Conservation (phyloP, 805 yeast genomes). For the Candida pseudoglaebosa region DNA sequence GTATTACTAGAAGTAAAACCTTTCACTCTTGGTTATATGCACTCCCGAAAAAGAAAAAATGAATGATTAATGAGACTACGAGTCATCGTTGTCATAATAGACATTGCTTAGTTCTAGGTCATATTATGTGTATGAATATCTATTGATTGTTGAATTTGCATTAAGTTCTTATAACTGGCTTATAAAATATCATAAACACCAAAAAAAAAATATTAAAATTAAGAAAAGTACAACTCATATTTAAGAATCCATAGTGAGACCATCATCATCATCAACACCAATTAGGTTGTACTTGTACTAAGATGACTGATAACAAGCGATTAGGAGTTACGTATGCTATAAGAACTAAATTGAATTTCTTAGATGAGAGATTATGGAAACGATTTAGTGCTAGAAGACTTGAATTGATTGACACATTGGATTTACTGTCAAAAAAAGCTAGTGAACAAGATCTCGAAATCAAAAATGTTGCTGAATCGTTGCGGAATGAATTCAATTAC, state of each 20-base stretch:
- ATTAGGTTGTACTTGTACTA: too few relatives aligned
- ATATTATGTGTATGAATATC: too few relatives aligned
- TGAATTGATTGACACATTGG: constrained; percentile 77
- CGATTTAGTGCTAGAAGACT: constrained; percentile 85
- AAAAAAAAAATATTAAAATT: too few relatives aligned
- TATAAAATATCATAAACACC: too few relatives aligned
- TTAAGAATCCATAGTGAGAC: too few relatives aligned
- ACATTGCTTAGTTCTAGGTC: too few relatives aligned
- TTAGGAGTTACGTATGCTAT: constrained; percentile 56
- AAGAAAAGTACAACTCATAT: too few relatives aligned
- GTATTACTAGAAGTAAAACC: neutral
- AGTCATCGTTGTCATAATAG: neutral
- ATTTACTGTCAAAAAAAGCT: constrained; percentile 68
- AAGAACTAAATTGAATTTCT: constrained; percentile 62
- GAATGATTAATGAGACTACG: neutral
- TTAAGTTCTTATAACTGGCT: too few relatives aligned
- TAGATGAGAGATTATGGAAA: constrained; percentile 84
- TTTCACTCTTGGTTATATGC: neutral
- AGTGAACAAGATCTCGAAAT: constrained; percentile 89
- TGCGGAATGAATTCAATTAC: constrained; percentile 76
- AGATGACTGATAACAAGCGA: constrained; percentile 21
- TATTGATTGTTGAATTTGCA: too few relatives aligned
- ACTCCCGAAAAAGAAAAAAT: neutral
- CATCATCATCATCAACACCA: too few relatives aligned
- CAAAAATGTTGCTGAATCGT: constrained; percentile 67